Conservation (phyloP, 1,284 basidiomycete species). For the Trametes sp. region DNA sequence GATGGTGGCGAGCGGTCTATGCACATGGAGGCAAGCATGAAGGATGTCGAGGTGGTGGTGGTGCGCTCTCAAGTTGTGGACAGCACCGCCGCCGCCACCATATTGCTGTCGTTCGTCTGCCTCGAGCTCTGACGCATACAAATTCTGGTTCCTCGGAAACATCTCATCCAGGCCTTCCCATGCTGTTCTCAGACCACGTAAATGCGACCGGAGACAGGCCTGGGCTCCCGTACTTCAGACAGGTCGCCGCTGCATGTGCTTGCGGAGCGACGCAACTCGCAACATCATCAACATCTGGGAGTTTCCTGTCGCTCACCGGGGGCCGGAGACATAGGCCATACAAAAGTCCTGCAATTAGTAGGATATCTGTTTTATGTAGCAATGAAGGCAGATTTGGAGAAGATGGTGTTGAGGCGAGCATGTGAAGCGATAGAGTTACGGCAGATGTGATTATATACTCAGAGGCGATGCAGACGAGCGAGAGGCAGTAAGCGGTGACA, state of each 20-base stretch:
- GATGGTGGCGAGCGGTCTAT: background rate
- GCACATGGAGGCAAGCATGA: background rate
- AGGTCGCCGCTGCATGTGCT: background rate
- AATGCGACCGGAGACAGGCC: background rate
- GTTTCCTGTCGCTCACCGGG: too few relatives aligned
- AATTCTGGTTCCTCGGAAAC: background rate
- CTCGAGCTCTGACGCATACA: too few relatives aligned
- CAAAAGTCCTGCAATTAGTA: slow-evolving; percentile 16
- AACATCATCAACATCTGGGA: too few relatives aligned
- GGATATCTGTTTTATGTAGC: slow-evolving; percentile 11
- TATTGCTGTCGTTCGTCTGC: background rate
- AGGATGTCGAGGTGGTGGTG: background rate
- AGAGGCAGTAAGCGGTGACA: slow-evolving; percentile 34
- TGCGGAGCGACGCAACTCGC: background rate
- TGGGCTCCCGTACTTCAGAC: background rate
- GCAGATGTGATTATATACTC: slow-evolving; percentile 29
- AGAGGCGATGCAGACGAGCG: slow-evolving; percentile 32
- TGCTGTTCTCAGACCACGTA: background rate
- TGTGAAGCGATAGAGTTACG: slow-evolving; percentile 26
- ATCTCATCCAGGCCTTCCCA: background rate
- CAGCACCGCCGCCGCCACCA: slow-evolving; percentile 1
- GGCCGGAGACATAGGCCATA: slow-evolving; percentile 12
- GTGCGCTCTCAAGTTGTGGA: slow-evolving; percentile 3
- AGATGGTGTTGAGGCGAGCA: slow-evolving; percentile 26
- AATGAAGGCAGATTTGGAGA: slow-evolving; percentile 10